Percentiles rank a stretch among this genome's conserved stretches.
phyloP scores from a whole-genome alignment of 2,329 filamentous ascomycete species.

The Acephala macrosclerotiorum region DNA sequence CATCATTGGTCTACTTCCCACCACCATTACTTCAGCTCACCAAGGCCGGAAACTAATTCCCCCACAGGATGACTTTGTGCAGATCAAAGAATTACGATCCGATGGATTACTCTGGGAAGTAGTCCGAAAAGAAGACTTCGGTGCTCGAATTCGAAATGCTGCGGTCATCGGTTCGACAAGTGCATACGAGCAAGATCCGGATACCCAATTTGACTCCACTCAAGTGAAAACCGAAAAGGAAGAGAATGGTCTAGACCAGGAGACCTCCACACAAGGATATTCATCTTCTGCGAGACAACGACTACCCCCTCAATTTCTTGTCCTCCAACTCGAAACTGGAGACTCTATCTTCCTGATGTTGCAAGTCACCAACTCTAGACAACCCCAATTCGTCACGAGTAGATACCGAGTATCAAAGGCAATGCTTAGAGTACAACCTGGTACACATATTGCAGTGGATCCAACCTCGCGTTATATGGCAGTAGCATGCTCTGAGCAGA shows the following conservation, averaged over 20 bases:
- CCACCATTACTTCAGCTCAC: not conserved
- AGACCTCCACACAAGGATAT: slow-evolving; percentile 13
- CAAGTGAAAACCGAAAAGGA: slow-evolving; percentile 35
- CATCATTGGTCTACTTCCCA: not conserved
- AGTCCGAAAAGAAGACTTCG: slow-evolving; percentile 81
- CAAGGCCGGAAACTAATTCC: slow-evolving; percentile 34
- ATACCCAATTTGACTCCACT: slow-evolving; percentile 40
- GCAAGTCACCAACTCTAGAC: slow-evolving; percentile 52
- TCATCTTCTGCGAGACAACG: slow-evolving; percentile 17
- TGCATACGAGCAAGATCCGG: slow-evolving; percentile 37
- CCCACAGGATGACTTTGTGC: slow-evolving; percentile 75
- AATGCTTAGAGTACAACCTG: slow-evolving; percentile 60
- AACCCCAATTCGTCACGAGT: slow-evolving; percentile 53
- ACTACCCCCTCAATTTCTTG: slow-evolving; percentile 80
- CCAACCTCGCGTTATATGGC: slow-evolving; percentile 74
- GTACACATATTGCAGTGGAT: slow-evolving; percentile 77
- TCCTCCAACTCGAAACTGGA: slow-evolving; percentile 77
- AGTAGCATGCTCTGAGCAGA: slow-evolving; percentile 72
- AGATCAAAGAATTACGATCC: slow-evolving; percentile 76
- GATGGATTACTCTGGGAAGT: slow-evolving; percentile 78
- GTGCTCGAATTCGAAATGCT: slow-evolving; percentile 79
- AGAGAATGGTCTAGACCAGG: slow-evolving; percentile 48
- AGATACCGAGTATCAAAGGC: slow-evolving; percentile 61
- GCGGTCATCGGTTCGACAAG: slow-evolving; percentile 71
- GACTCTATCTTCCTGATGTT: slow-evolving; percentile 82